Conservation (phyloP, 768 basidiomycete genomes). For the Rhodosporidiobolus odoratus region DNA sequence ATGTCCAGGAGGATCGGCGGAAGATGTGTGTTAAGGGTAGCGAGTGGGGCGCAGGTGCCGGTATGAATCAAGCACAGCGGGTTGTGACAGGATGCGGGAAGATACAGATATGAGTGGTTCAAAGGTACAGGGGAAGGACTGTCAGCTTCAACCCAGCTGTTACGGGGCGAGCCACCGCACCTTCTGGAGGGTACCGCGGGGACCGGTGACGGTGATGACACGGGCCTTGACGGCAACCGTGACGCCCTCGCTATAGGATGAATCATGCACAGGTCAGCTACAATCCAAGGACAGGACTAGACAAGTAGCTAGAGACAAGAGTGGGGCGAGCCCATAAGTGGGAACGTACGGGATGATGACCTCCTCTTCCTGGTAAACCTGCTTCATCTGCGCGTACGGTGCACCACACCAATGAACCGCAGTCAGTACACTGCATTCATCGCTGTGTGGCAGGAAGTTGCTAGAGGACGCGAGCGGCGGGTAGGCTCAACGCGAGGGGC, state of each 20-base stretch:
- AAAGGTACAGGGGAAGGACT: neutral
- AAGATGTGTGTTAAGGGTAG: neutral
- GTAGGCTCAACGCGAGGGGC: too few species aligned
- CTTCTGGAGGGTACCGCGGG: slow-evolving; percentile 85
- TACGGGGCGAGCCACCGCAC: slow-evolving; percentile 7
- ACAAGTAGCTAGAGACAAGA: neutral
- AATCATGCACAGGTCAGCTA: slow-evolving; percentile 35
- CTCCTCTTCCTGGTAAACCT: slow-evolving; percentile 58
- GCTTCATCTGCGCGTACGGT: too few species aligned
- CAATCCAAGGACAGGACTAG: neutral
- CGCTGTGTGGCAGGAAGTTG: too few species aligned
- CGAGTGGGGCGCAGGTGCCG: neutral
- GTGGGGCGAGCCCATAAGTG: too few species aligned
- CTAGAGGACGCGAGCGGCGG: too few species aligned
- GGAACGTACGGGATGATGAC: slow-evolving; percentile 65
- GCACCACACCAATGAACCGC: too few species aligned
- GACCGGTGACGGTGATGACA: slow-evolving; percentile 82
- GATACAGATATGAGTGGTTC: neutral
- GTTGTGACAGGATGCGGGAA: neutral
- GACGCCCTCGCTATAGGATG: slow-evolving; percentile 56
- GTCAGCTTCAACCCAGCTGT: neutral
- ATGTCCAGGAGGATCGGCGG: neutral
- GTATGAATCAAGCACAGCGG: neutral
- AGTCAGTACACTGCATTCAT: too few species aligned
- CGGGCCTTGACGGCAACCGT: slow-evolving; percentile 83